Evolutionary conservation across 805 yeast species (phyloP), one percentile per base, ranked within the genome.

Genomic region (Blastobotrys chiropterorum): DNA sequence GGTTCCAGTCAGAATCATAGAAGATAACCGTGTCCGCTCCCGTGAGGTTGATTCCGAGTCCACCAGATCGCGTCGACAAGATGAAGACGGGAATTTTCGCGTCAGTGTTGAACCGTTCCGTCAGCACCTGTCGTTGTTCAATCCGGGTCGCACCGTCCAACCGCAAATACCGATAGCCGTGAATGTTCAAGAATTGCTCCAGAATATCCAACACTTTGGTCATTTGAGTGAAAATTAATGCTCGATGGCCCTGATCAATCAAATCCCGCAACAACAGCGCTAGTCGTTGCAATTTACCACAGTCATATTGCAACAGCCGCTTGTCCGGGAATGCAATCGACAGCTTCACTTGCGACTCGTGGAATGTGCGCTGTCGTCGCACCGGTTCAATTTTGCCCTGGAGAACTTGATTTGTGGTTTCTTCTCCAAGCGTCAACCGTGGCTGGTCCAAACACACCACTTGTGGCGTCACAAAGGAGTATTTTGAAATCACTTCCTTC

Each of bases 1-100:
- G 99, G 65, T 94, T 94, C 99, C 99, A 92, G 69, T 92, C 99
- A 52, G 89, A 85, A 62, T 92, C 99, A 63, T 88, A 90, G 8
- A 92, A 61, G 2, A 92, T 79, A 1, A 94, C 98, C 1, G 95
- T 83, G 57, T 94, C 97, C 0, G 98, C 96, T 0, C 85, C 81
- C 0, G 84, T 79, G 51, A 92, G 72, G 62, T 92, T 92, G 43
- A 92, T 80, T 3, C 99, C 99, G 31, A 92, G 75, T 0, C 98
- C 98, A 7, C 99, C 99, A 2, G 99, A 94, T 69, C 99, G 81
- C 2, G 97, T 89, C 2, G 97, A 89, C 50, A 94, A 69, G 47
- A 94, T 94, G 62, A 94, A 94, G 16, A 90, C 96, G 2, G 95
- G 94, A 45, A 92, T 84, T 56, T 83, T 78, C 13, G 85, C 73